These are phyloP conservation scores for Mycena sp. DNA, from an alignment of 1,284 basidiomycete species.

Conservation along the genomic window DNA sequence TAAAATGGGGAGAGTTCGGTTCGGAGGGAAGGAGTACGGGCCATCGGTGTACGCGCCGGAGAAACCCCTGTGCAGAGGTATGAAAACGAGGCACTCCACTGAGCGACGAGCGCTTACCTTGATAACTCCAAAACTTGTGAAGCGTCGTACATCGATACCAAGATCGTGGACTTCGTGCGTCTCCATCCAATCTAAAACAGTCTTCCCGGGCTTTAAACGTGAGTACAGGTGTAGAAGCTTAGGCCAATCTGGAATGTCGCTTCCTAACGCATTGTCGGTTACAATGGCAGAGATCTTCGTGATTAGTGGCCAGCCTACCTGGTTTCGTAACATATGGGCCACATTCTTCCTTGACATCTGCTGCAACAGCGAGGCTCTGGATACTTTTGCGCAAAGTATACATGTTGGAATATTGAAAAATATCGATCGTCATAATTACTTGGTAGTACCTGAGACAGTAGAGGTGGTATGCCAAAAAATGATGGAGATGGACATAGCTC, in stretches of 20 bases:
- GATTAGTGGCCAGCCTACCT: constrained; percentile 51
- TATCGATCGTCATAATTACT: constrained; percentile 95
- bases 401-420: constrained; percentile 99
- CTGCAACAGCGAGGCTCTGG: constrained; percentile 85
- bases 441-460: constrained; percentile 89
- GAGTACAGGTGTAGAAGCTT: constrained; percentile 88
- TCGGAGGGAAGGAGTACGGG: constrained; percentile 74
- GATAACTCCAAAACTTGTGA: constrained; percentile 99
- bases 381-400: constrained; percentile 90
- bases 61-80: constrained; percentile 75
- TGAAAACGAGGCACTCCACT: not conserved
- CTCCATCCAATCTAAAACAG: constrained; percentile 92
- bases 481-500: constrained; percentile 38
- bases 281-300: not conserved
- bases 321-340: constrained; percentile 88
- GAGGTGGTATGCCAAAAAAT: not conserved
- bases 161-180: constrained; percentile 73
- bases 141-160: constrained; percentile 91
- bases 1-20: constrained; percentile 31
- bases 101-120: constrained; percentile 63
- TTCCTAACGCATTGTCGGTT: constrained; percentile 46
- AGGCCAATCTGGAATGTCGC: constrained; percentile 80
- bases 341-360: constrained; percentile 88
- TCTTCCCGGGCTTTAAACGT: constrained; percentile 84
- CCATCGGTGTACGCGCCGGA: constrained; percentile 93